Base-by-base conservation (phyloP, 768 basidiomycete genomes). In the Boletus subcaerulescens region DNA sequence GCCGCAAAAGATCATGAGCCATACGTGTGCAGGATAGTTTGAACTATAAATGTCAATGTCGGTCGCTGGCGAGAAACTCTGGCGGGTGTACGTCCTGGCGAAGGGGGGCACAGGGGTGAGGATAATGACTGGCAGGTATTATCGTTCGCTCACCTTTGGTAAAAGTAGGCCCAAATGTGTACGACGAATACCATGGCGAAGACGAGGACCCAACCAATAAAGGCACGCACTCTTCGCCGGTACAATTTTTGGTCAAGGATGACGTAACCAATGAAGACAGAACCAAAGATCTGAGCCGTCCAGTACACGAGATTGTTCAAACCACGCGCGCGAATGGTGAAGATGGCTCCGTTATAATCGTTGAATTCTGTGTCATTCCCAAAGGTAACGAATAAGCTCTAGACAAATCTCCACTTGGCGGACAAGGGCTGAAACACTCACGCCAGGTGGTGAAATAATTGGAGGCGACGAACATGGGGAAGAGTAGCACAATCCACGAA, bases 381-480 rank as follows among this genome's bases (percentile, higher is more conserved):
- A 44, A 33, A 40, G 11, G n/a, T 20, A 4, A 20, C 47, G 36
- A 20, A 45, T 52, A 14, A 50, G 50, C 35, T n/a, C 36, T 29
- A 36, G 58, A 53, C 13, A 42, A 42, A 42, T 11, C 18, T n/a
- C 11, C 35, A 22, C 2, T 12, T 12, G 42, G 18, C 0, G 33
- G 15, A 47, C 0, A 8, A 4, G 13, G 26, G 17, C 0, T 40
- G 14, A 31, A 55, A 36, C 17, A 74, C 85, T 64, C 54, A 89
- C 88, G 87, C 87, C 87, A 91, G 12, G 89, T 83, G 64, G 89
- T 90, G 73, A 91, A 91, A 82, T 86, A 91, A 68, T 91, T 91
- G 49, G 84, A 86, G 6, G 87, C 82, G 52, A 90, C 80, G 71
- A 92, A 91, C 85, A 92, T 87, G 32, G 91, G 91, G 74, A 93